Evolutionary conservation across 441 rosid genomes (phyloP).

Genomic region (Euphorbia celastroides): DNA sequence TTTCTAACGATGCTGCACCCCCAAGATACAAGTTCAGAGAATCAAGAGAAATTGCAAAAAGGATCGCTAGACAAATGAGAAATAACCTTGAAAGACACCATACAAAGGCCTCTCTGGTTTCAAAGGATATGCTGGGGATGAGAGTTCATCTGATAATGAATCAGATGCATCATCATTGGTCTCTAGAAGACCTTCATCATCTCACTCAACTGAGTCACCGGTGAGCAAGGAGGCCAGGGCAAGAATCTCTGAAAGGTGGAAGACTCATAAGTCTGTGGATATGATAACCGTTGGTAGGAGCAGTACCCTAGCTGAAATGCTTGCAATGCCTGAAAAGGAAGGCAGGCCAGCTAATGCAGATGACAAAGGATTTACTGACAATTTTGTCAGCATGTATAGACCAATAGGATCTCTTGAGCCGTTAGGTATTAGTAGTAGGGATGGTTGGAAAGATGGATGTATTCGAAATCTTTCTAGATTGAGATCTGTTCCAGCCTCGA

Average conservation of each 20-base stretch:
- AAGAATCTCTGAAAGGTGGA: constrained; percentile 98
- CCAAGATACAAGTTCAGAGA: constrained; percentile 56
- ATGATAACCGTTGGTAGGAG: constrained; percentile 46
- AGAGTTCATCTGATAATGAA: constrained; percentile 68
- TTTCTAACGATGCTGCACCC: constrained; percentile 33
- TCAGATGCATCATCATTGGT: constrained; percentile 39
- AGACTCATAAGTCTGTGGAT: constrained; percentile 58
- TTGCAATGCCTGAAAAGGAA: constrained; percentile 61
- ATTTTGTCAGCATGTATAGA: constrained; percentile 26
- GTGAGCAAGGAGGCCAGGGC: constrained; percentile 81
- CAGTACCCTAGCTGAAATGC: constrained; percentile 92
- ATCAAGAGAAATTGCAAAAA: constrained; percentile 59
- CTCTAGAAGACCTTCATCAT: constrained; percentile 43
- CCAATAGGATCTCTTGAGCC: constrained; percentile 44
- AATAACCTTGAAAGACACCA: constrained; percentile 33
- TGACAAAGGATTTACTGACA: constrained; percentile 32
- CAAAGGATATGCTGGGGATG: constrained; percentile 76
- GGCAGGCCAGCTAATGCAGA: constrained; percentile 37
- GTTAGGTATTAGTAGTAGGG: constrained; percentile 89
- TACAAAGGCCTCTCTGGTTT: constrained; percentile 42
- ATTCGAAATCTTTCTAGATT: constrained; percentile 44
- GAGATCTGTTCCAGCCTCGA: constrained; percentile 62
- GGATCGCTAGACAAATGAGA: constrained; percentile 63
- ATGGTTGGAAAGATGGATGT: constrained; percentile 81
- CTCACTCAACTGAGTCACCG: constrained; percentile 52